Percentiles rank a stretch among this genome's conserved stretches.
Evolutionary conservation across 139 green algal genomes (phyloP).

Genomic region (Deuterostichococcus epilithicus): DNA sequence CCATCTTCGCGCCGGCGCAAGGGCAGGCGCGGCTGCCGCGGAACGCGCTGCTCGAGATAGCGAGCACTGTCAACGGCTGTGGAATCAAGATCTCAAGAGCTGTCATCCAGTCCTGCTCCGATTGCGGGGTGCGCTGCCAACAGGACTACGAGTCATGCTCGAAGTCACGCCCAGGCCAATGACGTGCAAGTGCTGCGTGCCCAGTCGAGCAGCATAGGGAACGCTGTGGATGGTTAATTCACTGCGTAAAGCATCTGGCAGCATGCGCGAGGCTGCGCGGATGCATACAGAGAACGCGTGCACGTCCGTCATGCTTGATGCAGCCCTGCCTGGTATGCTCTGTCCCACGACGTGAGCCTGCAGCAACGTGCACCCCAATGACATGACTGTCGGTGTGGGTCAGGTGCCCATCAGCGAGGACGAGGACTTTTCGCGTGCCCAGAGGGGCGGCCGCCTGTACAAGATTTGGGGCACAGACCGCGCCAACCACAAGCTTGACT

Average conservation of each 20-base stretch:
- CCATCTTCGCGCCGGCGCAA: not conserved
- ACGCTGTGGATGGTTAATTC: no score
- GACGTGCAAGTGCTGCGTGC: no score
- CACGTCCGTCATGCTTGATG: no score
- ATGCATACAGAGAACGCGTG: no score
- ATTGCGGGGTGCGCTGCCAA: not conserved
- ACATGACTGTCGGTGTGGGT: not conserved
- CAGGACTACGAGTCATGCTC: no score
- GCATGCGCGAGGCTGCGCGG: no score
- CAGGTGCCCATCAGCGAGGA: not conserved
- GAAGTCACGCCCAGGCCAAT: no score
- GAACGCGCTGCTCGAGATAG: not conserved
- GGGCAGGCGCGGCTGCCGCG: not conserved
- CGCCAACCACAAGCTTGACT: not conserved
- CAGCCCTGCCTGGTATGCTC: no score
- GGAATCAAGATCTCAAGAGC: not conserved
- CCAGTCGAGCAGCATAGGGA: no score
- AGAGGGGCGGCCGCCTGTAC: not conserved
- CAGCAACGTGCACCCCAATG: no score
- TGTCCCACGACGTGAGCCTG: no score
- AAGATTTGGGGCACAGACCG: not conserved
- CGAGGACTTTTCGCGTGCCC: not conserved
- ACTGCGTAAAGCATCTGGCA: no score
- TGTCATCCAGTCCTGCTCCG: not conserved
- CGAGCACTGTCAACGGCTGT: not conserved